Percentiles rank a stretch among this genome's conserved stretches.
Evolutionary conservation across 2,329 filamentous ascomycete species (phyloP).

Genomic region (Aspergillus tubingensis): DNA sequence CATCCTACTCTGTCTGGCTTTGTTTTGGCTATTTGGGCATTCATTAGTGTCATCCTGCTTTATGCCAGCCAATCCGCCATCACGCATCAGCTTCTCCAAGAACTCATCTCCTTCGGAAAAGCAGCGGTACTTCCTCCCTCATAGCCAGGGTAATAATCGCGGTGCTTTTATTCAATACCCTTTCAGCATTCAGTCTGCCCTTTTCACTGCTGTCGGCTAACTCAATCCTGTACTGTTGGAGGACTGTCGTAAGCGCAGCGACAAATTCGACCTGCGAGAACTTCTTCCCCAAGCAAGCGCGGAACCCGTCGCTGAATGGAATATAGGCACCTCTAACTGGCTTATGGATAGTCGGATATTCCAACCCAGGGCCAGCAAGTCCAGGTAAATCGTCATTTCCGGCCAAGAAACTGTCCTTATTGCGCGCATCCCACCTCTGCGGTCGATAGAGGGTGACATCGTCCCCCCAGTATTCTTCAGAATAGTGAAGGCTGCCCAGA

Average conservation of each 20-base stretch:
- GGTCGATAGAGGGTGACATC: constrained; percentile 20
- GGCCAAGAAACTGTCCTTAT: constrained; percentile 24
- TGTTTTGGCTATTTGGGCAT: background rate
- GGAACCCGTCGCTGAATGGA: constrained; percentile 26
- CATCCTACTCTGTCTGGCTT: background rate
- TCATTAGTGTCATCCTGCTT: background rate
- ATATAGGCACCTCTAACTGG: constrained; percentile 26
- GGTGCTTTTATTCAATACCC: constrained; percentile 13
- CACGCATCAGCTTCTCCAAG: background rate
- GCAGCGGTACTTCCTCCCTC: constrained; percentile 19
- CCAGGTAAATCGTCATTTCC: constrained; percentile 17
- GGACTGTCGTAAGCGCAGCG: constrained; percentile 15
- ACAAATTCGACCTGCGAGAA: constrained; percentile 32
- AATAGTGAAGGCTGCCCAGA: constrained; percentile 21
- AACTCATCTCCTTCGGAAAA: constrained; percentile 13
- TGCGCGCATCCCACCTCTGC: constrained; percentile 24
- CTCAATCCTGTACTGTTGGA: constrained; percentile 20
- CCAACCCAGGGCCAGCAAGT: constrained; percentile 19
- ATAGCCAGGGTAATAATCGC: constrained; percentile 21
- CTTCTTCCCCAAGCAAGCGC: constrained; percentile 27
- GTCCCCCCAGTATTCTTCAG: constrained; percentile 25
- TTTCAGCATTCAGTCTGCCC: constrained; percentile 7
- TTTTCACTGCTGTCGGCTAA: constrained; percentile 10
- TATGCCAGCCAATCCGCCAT: background rate
- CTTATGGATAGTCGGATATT: constrained; percentile 24